Evolutionary conservation across 2,329 filamentous ascomycete species (phyloP), one percentile per base, ranked within the genome.

Genomic region (Pseudocercospora eumusae): DNA sequence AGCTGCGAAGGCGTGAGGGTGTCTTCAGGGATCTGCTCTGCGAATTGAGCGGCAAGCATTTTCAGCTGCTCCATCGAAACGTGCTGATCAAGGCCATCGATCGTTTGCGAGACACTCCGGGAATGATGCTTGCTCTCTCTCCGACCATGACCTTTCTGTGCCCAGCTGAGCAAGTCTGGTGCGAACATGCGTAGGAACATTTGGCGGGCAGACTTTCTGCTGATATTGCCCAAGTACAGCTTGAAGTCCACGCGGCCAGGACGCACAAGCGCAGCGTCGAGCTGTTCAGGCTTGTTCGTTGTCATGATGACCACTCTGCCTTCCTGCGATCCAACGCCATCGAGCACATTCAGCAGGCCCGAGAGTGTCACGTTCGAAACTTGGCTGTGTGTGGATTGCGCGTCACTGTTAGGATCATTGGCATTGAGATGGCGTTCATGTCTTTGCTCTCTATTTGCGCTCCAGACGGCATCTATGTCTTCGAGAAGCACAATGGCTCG

Each of bases 281-380:
- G 82, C 7, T 83, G 81, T 68, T 92, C 86, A 2, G 87, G 87
- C 61, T 85, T 83, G 75, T 93, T 93, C 25, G 88, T 91, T 0
- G 89, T 92, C 87, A 92, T 91, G 76, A 93, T 86, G 6, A 93
- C 82, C 9, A 93, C 83, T 56, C 88, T 84, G 31, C 89, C 90
- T 75, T 92, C 89, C 68, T 90, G 88, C 1, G 86, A 88, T 1
- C 88, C 88, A 1, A 91, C 89, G 58, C 90, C 89, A 69, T 95
- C 90, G 25, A 93, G 90, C 59, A 88, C 88, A 74, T 95, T 93
- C 57, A 95, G 82, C 0, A 93, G 81, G 0, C 89, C 90, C 0
- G 88, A 90, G 1, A 93, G 81, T 0, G 69, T 69, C 13, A 71
- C 67, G 15, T 63, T 66, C 0, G 88, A 89, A 42, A 92, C 89